Conservation (phyloP, 2,329 filamentous ascomycete genomes). For the Neocatenulostroma microsporum region DNA sequence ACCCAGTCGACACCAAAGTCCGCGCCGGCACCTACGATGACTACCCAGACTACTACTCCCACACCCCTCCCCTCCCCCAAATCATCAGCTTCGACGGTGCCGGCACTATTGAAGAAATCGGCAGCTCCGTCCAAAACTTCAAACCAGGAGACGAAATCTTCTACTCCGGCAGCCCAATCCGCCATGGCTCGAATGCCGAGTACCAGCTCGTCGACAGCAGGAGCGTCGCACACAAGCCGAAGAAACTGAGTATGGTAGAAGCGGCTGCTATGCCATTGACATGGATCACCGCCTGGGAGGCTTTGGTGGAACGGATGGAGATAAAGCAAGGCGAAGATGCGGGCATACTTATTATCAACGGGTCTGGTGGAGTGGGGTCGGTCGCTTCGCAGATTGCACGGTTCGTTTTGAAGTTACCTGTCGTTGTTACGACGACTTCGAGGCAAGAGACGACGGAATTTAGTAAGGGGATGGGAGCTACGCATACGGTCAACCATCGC, state of each 20-base stretch:
- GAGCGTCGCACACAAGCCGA: conserved; percentile 34
- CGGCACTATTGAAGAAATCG: conserved; percentile 30
- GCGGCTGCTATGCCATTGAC: conserved; percentile 40
- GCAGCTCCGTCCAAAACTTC: conserved; percentile 30
- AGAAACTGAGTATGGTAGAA: conserved; percentile 32
- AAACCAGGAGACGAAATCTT: conserved; percentile 38
- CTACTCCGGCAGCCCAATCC: conserved; percentile 34
- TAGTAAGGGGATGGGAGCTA: conserved; percentile 36
- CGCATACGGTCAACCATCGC: conserved; percentile 38
- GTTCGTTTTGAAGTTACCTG: conserved; percentile 32
- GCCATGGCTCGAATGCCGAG: conserved; percentile 39
- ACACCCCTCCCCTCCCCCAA: conserved; percentile 26
- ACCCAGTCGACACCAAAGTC: conserved; percentile 35
- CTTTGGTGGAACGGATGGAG: conserved; percentile 38
- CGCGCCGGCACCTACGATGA: conserved; percentile 30
- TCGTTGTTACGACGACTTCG: conserved; percentile 40
- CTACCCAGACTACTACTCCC: conserved; percentile 31
- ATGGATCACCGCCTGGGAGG: conserved; percentile 39
- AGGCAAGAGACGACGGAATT: conserved; percentile 35
- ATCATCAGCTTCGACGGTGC: conserved; percentile 40
- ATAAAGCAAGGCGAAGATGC: conserved; percentile 31
- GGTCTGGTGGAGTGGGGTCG: conserved; percentile 38
- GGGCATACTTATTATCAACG: conserved; percentile 41
- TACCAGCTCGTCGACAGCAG: conserved; percentile 37
- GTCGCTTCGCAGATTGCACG: conserved; percentile 41